These are phyloP conservation scores for Penicillium carneum DNA, from an alignment of 2,329 filamentous ascomycete genomes.

Conservation along the genomic window DNA sequence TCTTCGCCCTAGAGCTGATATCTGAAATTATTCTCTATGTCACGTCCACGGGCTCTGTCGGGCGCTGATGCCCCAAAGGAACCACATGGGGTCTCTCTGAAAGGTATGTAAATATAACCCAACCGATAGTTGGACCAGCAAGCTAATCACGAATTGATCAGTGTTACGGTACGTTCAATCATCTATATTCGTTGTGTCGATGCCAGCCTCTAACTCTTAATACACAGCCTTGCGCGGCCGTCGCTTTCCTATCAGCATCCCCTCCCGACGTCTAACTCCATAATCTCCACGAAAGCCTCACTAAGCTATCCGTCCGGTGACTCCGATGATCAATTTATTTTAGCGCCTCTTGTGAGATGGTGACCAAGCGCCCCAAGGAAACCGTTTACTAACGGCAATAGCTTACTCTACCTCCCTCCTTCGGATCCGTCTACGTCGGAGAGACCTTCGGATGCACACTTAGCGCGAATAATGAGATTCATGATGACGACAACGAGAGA, in stretches of 20 bases:
- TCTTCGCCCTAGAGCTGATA: background rate
- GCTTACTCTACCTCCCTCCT: constrained; percentile 85
- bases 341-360: constrained; percentile 60
- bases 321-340: constrained; percentile 60
- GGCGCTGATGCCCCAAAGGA: constrained; percentile 65
- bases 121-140: background rate
- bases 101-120: constrained; percentile 58
- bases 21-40: constrained; percentile 41
- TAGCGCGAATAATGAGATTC: constrained; percentile 89
- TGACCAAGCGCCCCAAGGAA: background rate
- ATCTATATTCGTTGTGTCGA: background rate
- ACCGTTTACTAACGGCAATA: constrained; percentile 34
- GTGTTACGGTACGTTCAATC: constrained; percentile 47
- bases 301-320: constrained; percentile 71
- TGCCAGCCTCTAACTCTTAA: constrained; percentile 11
- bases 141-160: constrained; percentile 36
- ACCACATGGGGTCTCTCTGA: constrained; percentile 78
- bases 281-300: constrained; percentile 68
- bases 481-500: constrained; percentile 48
- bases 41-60: constrained; percentile 53
- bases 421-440: constrained; percentile 93
- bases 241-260: constrained; percentile 57
- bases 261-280: constrained; percentile 56
- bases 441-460: constrained; percentile 94
- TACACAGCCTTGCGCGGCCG: constrained; percentile 74